Conservation (phyloP, 208 protist genomes). For the Strigomonas galati region DNA sequence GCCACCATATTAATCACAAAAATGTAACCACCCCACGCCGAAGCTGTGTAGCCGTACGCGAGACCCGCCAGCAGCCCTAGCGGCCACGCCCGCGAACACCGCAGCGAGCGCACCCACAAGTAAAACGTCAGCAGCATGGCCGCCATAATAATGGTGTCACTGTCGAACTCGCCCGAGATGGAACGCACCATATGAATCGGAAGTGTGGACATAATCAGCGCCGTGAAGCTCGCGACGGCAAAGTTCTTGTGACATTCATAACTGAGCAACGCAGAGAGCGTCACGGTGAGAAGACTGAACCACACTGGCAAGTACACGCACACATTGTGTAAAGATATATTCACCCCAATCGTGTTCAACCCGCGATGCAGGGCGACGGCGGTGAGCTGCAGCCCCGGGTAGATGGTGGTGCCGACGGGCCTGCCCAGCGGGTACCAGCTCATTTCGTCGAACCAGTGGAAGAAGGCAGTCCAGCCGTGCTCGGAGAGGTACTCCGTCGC, state of each 20-base stretch:
- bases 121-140: slow-evolving; percentile 95
- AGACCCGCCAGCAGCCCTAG: slow-evolving; percentile 54
- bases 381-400: slow-evolving; percentile 97
- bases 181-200: slow-evolving; percentile 95
- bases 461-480: slow-evolving; percentile 96
- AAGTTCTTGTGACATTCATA: slow-evolving; percentile 60
- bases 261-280: slow-evolving; percentile 82
- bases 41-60: slow-evolving; percentile 90
- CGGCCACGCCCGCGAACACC: slow-evolving; percentile 31
- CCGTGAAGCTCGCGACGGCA: slow-evolving; percentile 85
- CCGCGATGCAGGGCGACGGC: slow-evolving; percentile 87
- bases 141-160: slow-evolving; percentile 98
- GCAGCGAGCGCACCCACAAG: slow-evolving; percentile 80
- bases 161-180: slow-evolving; percentile 98
- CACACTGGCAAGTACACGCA: slow-evolving; percentile 96
- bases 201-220: slow-evolving; percentile 57
- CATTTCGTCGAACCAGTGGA: slow-evolving; percentile 98
- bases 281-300: slow-evolving; percentile 90
- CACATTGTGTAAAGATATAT: slow-evolving; percentile 93
- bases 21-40: slow-evolving; percentile 98
- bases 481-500: too few species aligned
- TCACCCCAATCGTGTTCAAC: slow-evolving; percentile 9
- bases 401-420: slow-evolving; percentile 97
- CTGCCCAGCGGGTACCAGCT: slow-evolving; percentile 98
- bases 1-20: slow-evolving; percentile 98